Base-by-base conservation (phyloP, 495 filamentous ascomycete species). In the Coniosporium apollinis region DNA sequence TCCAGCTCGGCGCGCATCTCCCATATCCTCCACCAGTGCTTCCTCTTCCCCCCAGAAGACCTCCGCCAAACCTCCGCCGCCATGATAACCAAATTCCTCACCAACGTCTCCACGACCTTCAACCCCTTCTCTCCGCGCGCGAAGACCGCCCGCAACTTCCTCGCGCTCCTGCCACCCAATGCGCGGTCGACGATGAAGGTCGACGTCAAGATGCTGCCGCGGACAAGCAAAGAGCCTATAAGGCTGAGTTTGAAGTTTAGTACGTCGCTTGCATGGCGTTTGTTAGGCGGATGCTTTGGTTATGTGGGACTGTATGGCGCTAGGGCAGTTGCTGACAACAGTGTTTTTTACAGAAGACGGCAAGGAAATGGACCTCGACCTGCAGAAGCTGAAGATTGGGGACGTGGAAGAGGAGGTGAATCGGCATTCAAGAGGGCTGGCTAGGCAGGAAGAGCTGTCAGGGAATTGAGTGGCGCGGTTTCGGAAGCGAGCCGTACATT, bases 21-120 rank as follows among this genome's bases (percentile, higher is more conserved):
- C 9, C 15, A 8, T 32, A 3, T 8, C 30, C 9, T 13, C 17
- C 30, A 10, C 30, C 30, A 19, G 30, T 17, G n/a, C 30, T 1
- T 10, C 1, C n/a, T 19, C 30, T 8, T 8, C 30, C 30, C 17
- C 3, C 17, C 30, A 13, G 17, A 14, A 8, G 10, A 9, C 30
- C 3, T 32, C 17, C 15, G 11, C 15, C 30, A 8, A 9, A 32
- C 39, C 16, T 8, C 34, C 34, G 22, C 36, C 54, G 70, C 54
- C 39, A 97, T 97, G 89, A 76, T 93, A 29, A 91, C 82, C 32
- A 66, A 70, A 47, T 83, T 78, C 64, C 77, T 97, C 60, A 79
- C 83, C 50, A 67, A 79, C 48, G 75, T 96, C 41, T 67, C 69
- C 39, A 76, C 82, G 44, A 69, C 66, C 49, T 94, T 94, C 76